These are phyloP conservation scores for Alternaria novae-zelandiae DNA, from an alignment of 2,329 filamentous ascomycete genomes.

Conservation along the genomic window DNA sequence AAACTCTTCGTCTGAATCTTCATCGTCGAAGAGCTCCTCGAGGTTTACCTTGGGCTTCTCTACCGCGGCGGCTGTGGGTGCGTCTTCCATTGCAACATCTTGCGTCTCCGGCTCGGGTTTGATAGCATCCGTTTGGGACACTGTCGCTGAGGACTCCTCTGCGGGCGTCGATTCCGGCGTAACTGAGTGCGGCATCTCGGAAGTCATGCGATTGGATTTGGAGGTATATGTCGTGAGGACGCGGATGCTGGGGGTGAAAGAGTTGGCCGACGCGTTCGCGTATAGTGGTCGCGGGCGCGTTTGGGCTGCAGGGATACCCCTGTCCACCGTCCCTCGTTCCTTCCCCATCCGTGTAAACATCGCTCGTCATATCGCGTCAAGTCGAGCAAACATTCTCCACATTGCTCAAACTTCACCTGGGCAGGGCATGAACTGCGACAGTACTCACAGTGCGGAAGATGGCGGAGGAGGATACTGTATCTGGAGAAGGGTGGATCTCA, in stretches of 20 bases:
- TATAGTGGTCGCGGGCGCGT: conserved; percentile 28
- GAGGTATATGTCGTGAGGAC: background rate
- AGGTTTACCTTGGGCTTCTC: conserved; percentile 51
- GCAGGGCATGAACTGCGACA: conserved; percentile 9
- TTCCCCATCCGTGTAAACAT: conserved; percentile 17
- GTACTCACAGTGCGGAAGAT: conserved; percentile 13
- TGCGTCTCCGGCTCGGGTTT: conserved; percentile 37
- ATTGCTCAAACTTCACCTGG: background rate
- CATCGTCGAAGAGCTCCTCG: conserved; percentile 66
- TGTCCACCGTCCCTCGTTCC: conserved; percentile 7
- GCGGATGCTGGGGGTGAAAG: conserved; percentile 7
- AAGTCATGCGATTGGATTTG: conserved; percentile 4
- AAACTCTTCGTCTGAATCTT: conserved; percentile 64
- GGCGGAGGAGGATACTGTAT: conserved; percentile 36
- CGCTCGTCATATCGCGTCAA: conserved; percentile 15
- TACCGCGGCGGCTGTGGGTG: conserved; percentile 30
- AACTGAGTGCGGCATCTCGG: conserved; percentile 55
- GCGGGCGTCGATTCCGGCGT: conserved; percentile 49
- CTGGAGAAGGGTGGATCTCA: conserved; percentile 44
- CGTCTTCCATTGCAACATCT: conserved; percentile 43
- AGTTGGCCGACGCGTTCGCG: conserved; percentile 22
- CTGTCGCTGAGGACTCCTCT: conserved; percentile 42
- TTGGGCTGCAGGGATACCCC: conserved; percentile 20
- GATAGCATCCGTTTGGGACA: conserved; percentile 49
- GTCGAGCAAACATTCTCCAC: background rate